Conservation (phyloP, 2,329 filamentous ascomycete genomes). For the Chaetoscypha palmicola region DNA sequence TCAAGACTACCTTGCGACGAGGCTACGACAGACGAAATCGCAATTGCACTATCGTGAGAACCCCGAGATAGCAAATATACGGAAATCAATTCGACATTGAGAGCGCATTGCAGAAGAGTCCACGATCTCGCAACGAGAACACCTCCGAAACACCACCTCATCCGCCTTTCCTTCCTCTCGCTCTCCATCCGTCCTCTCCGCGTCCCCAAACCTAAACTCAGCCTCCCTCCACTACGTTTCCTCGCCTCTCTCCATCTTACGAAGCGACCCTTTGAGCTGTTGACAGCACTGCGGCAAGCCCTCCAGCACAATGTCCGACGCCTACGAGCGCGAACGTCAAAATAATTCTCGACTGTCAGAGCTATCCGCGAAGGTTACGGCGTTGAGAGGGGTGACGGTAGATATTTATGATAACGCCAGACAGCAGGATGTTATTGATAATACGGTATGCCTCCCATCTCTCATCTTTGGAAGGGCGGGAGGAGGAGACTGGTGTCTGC, state of each 20-base stretch:
- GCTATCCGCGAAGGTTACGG: constrained; percentile 83
- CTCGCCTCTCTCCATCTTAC: not conserved
- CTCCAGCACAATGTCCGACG: constrained; percentile 56
- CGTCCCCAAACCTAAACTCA: not conserved
- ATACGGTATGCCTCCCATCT: constrained; percentile 53
- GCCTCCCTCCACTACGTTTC: not conserved
- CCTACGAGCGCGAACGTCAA: constrained; percentile 76
- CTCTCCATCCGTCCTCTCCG: not conserved
- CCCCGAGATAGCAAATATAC: no score
- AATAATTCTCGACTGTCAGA: constrained; percentile 94
- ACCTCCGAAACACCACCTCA: not conserved
- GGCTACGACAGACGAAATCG: no score
- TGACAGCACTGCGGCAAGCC: not conserved
- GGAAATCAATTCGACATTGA: no score
- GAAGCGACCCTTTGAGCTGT: no score
- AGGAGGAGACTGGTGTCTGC: not conserved
- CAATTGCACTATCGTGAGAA: no score
- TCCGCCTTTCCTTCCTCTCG: not conserved
- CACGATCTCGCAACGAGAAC: not conserved
- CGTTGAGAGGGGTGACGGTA: constrained; percentile 85
- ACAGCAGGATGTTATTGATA: constrained; percentile 80
- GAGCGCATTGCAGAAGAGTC: no score
- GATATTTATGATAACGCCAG: constrained; percentile 97
- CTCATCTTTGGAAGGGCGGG: not conserved
- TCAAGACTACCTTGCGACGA: no score